These are phyloP conservation scores for Paraphysoderma sedebokerense DNA, from an alignment of 371 early-diverging fungal genomes.

Conservation along the genomic window DNA sequence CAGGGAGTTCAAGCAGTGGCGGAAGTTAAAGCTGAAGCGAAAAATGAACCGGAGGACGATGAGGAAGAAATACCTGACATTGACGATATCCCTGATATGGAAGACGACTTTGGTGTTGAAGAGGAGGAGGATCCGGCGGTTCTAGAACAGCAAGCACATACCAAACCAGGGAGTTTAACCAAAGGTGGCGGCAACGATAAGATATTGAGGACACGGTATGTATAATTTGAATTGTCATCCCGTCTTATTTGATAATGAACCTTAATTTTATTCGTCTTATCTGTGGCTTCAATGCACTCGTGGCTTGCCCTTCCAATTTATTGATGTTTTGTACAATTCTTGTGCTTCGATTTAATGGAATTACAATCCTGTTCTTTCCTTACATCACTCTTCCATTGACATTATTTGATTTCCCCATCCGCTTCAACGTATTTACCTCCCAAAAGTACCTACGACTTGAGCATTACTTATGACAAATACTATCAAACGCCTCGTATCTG, in stretches of 20 bases:
- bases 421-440: conserved; percentile 58
- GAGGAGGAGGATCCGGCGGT: conserved; percentile 55
- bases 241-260: too few species aligned
- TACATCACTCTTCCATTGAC: conserved; percentile 9
- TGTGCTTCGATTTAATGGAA: too few species aligned
- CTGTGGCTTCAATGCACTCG: too few species aligned
- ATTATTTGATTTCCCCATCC: not conserved
- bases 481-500: conserved; percentile 93
- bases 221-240: too few species aligned
- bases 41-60: conserved; percentile 9
- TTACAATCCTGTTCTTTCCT: conserved; percentile 7
- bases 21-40: not conserved
- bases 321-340: too few species aligned
- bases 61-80: conserved; percentile 43
- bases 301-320: too few species aligned
- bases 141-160: conserved; percentile 9
- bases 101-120: conserved; percentile 38
- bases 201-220: too few species aligned
- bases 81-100: conserved; percentile 88
- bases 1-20: not conserved
- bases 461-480: conserved; percentile 97
- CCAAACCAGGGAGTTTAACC: conserved; percentile 8
- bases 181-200: too few species aligned
- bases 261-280: too few species aligned
- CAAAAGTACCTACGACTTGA: conserved; percentile 89